Conservation (phyloP, 768 basidiomycete genomes). For the Nidula microcarpa region DNA sequence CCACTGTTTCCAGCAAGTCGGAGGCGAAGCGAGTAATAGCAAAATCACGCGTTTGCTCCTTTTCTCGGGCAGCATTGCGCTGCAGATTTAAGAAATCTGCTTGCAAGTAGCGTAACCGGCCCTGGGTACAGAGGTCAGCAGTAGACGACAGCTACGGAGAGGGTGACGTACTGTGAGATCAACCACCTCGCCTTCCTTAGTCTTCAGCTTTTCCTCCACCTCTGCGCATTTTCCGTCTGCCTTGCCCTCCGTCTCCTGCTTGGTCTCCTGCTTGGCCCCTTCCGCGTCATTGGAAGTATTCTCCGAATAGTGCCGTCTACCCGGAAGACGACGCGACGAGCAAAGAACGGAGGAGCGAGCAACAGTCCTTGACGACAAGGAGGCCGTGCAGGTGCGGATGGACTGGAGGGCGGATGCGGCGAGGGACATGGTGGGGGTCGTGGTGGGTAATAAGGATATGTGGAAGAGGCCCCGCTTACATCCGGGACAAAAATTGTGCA, state of each 20-base stretch:
- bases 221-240: constrained; percentile 22
- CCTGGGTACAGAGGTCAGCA: constrained; percentile 37
- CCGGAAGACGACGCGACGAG: constrained; percentile 18
- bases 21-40: constrained; percentile 89
- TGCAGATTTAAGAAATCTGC: constrained; percentile 97
- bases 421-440: constrained; percentile 39
- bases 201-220: constrained; percentile 60
- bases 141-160: background rate
- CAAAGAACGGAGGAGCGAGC: constrained; percentile 29
- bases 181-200: constrained; percentile 76
- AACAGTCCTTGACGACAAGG: constrained; percentile 47
- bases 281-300: constrained; percentile 29
- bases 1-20: constrained; percentile 88
- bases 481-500: no score
- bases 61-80: constrained; percentile 87
- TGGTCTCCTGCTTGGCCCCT: constrained; percentile 16
- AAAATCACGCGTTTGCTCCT: constrained; percentile 89
- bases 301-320: constrained; percentile 57
- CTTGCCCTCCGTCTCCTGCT: constrained; percentile 21
- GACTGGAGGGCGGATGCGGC: constrained; percentile 44
- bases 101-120: constrained; percentile 85
- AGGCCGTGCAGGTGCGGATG: constrained; percentile 58
- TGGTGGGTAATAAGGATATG: no score
- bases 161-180: constrained; percentile 70
- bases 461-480: no score